Evolutionary conservation across 352 stramenopile species (phyloP).

Genomic region (Globisporangium cederbergense): DNA sequence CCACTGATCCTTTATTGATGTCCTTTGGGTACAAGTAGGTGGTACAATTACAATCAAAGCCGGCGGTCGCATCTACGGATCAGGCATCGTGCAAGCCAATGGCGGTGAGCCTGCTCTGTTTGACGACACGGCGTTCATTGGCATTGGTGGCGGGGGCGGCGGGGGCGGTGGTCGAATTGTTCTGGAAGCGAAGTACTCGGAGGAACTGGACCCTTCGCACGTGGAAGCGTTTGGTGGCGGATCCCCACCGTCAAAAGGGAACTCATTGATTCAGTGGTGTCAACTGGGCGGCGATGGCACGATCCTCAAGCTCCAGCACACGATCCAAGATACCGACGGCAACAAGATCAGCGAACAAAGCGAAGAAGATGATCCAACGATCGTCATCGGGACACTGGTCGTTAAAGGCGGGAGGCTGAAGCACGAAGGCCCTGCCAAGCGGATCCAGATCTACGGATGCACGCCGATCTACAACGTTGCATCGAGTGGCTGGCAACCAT

Average conservation of each 20-base stretch:
- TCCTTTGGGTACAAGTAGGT: constrained; percentile 17
- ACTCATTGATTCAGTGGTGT: constrained; percentile 56
- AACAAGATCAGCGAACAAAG: background rate
- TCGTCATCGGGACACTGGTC: constrained; percentile 39
- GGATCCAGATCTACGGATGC: constrained; percentile 72
- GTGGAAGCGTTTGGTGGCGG: constrained; percentile 56
- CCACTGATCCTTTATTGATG: background rate
- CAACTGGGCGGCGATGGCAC: constrained; percentile 77
- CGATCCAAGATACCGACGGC: constrained; percentile 16
- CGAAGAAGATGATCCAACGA: background rate
- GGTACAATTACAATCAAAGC: constrained; percentile 47
- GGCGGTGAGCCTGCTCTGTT: constrained; percentile 46
- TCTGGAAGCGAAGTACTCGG: constrained; percentile 36
- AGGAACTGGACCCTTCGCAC: constrained; percentile 34
- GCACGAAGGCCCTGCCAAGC: constrained; percentile 50
- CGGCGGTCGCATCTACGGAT: constrained; percentile 36
- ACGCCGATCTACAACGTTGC: constrained; percentile 66
- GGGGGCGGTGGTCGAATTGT: constrained; percentile 58
- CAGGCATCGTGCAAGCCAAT: constrained; percentile 42
- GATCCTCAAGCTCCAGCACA: constrained; percentile 59
- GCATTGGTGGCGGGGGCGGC: constrained; percentile 41
- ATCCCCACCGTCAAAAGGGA: constrained; percentile 22
- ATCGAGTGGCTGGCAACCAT: constrained; percentile 31
- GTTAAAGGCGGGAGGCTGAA: constrained; percentile 52
- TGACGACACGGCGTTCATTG: constrained; percentile 21